Conservation (phyloP, 352 stramenopile genomes). For the Phytophthora melonis region DNA sequence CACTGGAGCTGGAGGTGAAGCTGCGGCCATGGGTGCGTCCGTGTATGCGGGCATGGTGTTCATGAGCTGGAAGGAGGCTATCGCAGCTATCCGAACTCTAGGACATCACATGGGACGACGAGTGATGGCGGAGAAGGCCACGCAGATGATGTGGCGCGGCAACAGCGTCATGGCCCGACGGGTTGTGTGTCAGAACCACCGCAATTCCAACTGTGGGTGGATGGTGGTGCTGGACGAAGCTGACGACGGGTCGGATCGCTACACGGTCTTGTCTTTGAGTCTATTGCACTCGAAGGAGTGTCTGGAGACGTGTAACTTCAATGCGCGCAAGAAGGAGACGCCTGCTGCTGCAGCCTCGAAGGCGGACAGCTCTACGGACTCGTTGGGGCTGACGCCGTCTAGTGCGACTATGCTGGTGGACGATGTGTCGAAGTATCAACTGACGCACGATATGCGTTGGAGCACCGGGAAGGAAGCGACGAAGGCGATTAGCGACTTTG, state of each 20-base stretch:
- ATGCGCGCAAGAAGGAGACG: constrained; percentile 58
- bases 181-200: constrained; percentile 77
- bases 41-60: constrained; percentile 61
- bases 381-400: constrained; percentile 9
- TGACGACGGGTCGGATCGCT: constrained; percentile 46
- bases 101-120: constrained; percentile 69
- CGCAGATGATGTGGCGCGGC: constrained; percentile 51
- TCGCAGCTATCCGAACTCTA: constrained; percentile 57
- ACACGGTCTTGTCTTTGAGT: constrained; percentile 63
- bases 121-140: constrained; percentile 60
- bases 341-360: constrained; percentile 1
- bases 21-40: constrained; percentile 35
- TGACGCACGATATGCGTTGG: constrained; percentile 87
- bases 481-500: constrained; percentile 80
- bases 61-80: constrained; percentile 66
- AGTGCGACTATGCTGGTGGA: constrained; percentile 58
- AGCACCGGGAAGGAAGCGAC: constrained; percentile 80
- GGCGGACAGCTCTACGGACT: constrained; percentile 1
- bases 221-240: constrained; percentile 69
- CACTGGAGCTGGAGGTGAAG: background rate
- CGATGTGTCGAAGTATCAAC: constrained; percentile 71
- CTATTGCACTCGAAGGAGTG: constrained; percentile 79
- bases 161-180: constrained; percentile 58
- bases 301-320: constrained; percentile 83
- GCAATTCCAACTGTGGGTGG: constrained; percentile 79